Conservation (phyloP, 176 grass and related monocot genomes). For the Puccinellia tenuiflora region DNA sequence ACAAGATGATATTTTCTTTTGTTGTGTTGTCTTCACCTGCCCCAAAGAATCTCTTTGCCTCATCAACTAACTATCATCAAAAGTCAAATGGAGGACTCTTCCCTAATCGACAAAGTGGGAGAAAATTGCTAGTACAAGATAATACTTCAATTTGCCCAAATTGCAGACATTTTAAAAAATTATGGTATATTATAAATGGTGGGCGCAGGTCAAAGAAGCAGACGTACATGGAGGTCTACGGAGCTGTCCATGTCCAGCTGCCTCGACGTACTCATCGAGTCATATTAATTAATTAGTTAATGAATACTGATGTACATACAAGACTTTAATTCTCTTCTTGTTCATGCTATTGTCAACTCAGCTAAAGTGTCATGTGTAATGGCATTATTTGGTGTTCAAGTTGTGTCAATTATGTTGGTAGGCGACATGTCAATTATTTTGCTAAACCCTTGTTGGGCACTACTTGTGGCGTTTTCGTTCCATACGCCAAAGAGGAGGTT, state of each 20-base stretch:
- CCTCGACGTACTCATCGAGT: slow-evolving; percentile 4
- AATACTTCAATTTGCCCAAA: not conserved
- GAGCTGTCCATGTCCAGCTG: slow-evolving; percentile 17
- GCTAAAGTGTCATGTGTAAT: not conserved
- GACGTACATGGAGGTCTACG: slow-evolving; percentile 24
- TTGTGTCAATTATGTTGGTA: not conserved
- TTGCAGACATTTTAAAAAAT: not conserved
- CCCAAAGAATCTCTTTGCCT: slow-evolving; percentile 16
- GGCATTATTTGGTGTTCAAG: not conserved
- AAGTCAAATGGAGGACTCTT: slow-evolving; percentile 6
- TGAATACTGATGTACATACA: not conserved
- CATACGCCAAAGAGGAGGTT: not conserved
- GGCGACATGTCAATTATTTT: not conserved
- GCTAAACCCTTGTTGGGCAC: not conserved
- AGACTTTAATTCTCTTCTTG: not conserved
- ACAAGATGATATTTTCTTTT: not conserved
- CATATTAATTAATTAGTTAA: not conserved
- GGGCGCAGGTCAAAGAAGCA: not conserved
- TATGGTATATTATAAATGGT: not conserved
- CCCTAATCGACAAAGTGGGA: not conserved
- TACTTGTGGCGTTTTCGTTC: not conserved
- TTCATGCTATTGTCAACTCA: not conserved
- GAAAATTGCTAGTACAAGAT: not conserved
- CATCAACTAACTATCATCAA: not conserved
- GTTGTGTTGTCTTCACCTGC: slow-evolving; percentile 16